Base-by-base conservation (phyloP, 1,139 yeast species). In the Hansenula lynferdii region DNA sequence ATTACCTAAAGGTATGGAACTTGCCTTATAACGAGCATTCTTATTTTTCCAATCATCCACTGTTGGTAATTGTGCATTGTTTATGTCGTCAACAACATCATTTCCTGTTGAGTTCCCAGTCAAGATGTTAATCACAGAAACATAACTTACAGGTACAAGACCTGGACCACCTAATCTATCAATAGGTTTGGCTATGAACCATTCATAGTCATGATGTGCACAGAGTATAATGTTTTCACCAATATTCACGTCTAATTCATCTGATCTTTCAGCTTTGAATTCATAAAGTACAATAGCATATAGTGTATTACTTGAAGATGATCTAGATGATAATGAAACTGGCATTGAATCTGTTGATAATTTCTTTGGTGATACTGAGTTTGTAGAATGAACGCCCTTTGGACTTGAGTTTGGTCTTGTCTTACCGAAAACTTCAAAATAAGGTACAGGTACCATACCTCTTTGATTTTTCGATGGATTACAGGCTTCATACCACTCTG, bases 131-230 rank as follows among this genome's bases (percentile, higher is more conserved):
- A 92, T 78, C 34, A 92, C 76, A 55, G 86, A 85, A 24, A 92
- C 95, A 57, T 85, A 92, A 21, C 87, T 77, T 5, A 86, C 94
- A 0, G 98, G 98, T 11, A 92, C 95, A 41, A 92, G 70, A 1
- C 98, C 98, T 0, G 97, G 97, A 0, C 97, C 98, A 14, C 98
- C 98, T 36, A 92, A 69, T 38, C 97, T 70, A 45, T 94, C 95
- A 38, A 92, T 85, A 8, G 97, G 97, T 59, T 92, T 92, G 12
- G 97, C 97, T 42, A 92, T 94, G 55, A 89, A 90, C 98, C 98
- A 92, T 62, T 92, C 98, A 50, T 73, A 86, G 43, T 87, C 92
- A 56, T 92, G 95, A 62, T 90, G 97, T 3, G 98, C 98, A 62
- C 96, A 92, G 15, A 92, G 79, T 30, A 89, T 85, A 49, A 92